Base-by-base conservation (phyloP, 192 early-diverging fungal genomes). In the Mortierella claussenii region DNA sequence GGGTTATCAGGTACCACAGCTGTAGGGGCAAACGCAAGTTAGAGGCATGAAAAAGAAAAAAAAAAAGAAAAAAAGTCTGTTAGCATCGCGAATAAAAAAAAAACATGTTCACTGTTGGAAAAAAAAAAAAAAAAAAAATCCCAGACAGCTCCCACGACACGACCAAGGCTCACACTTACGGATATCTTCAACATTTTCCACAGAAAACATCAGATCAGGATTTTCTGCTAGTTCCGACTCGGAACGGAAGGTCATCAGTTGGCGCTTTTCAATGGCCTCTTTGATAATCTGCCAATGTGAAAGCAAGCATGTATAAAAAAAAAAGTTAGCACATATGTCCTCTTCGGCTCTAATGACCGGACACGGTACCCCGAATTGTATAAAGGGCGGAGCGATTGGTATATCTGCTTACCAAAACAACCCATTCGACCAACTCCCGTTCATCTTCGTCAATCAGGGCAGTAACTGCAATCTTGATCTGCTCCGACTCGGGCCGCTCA, bases 391-490 rank as follows among this genome's bases (percentile, higher is more conserved):
- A 11, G 17, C 8, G 40, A 17, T 42, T 42, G 40, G 40, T 11
- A 11, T 8, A 42, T 42, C 40, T 17, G 18, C 33, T 43, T 68
- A 79, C 81, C 70, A 67, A 49, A 13, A 69, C 37, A 4, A 81
- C 62, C 82, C 83, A 87, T 5, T 81, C 68, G 4, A 89, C 46
- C 34, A 86, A 46, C 12, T 78, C 68, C 0, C 36, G 23, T 18
- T 81, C 48, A 7, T 81, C 75, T 11, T 80, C 71, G 46, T 84
- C 80, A 12, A 78, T 26, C 26, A 89, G 68, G 11, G 81, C 63
- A 15, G 73, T 60, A 1, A 89, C 83, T 0, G 71, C 81, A 46
- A 87, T 82, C 20, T 78, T 69, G n/a, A 89, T 67, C 63, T 87
- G 79, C 45, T 87, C 74, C 12, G 44, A 57, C 68, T 81, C 82